phyloP scores from a whole-genome alignment of 2,329 filamentous ascomycete genomes.

The Sphaerulina vaccinii region DNA sequence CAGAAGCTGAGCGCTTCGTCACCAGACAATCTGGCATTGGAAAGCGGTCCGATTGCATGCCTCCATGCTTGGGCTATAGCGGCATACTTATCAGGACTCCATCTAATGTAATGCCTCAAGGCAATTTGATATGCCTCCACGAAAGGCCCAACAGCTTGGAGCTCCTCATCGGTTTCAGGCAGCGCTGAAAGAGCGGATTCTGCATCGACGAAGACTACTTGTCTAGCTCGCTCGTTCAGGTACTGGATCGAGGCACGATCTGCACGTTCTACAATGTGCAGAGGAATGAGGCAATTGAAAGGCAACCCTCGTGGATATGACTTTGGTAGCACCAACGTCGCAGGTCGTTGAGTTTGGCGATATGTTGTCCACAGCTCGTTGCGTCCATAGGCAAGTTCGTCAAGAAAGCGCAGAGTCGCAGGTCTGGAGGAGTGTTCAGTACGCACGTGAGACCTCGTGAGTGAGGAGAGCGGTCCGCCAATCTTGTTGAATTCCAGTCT shows the following conservation, averaged over 20 bases:
- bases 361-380: constrained; percentile 36
- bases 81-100: constrained; percentile 4
- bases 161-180: constrained; percentile 29
- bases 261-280: constrained; percentile 13
- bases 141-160: constrained; percentile 35
- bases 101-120: constrained; percentile 28
- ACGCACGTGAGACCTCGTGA: not conserved
- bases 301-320: constrained; percentile 39
- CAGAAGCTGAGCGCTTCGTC: constrained; percentile 37
- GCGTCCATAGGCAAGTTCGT: constrained; percentile 38
- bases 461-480: constrained; percentile 14
- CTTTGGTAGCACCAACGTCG: constrained; percentile 30
- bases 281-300: constrained; percentile 35
- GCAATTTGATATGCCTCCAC: constrained; percentile 38
- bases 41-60: constrained; percentile 34
- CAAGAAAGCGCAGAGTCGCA: constrained; percentile 37
- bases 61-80: constrained; percentile 32
- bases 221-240: constrained; percentile 14
- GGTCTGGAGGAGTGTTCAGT: constrained; percentile 10
- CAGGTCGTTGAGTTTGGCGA: constrained; percentile 30
- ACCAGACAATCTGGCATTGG: constrained; percentile 29
- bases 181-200: constrained; percentile 23
- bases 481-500: constrained; percentile 16
- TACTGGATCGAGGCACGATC: constrained; percentile 11
- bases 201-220: constrained; percentile 14